These are phyloP conservation scores for Lichtheimia corymbifera DNA, from an alignment of 371 early-diverging fungal species.

Conservation along the genomic window DNA sequence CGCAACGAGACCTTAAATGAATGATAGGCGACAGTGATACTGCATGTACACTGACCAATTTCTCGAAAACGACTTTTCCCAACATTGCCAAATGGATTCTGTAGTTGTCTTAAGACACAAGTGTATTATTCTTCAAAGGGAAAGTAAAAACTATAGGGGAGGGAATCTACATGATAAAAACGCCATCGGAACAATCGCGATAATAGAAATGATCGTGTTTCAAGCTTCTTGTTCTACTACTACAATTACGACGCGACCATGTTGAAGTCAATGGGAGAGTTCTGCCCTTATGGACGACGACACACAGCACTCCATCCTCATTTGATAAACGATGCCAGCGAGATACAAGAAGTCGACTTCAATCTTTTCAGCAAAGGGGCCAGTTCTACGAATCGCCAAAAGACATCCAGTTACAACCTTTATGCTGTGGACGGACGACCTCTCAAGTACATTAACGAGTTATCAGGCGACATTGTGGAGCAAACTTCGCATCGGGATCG, in stretches of 20 bases:
- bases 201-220: too few species aligned
- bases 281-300: constrained; percentile 6
- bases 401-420: constrained; percentile 7
- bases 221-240: too few species aligned
- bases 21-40: too few species aligned
- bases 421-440: constrained; percentile 12
- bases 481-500: neutral
- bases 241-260: neutral
- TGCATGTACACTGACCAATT: too few species aligned
- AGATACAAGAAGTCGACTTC: constrained; percentile 6
- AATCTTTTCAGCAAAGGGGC: constrained; percentile 6
- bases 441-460: neutral
- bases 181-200: too few species aligned
- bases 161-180: too few species aligned
- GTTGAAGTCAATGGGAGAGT: constrained; percentile 9
- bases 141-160: too few species aligned
- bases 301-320: neutral
- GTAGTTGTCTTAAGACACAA: too few species aligned
- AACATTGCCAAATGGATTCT: too few species aligned
- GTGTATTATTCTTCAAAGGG: too few species aligned
- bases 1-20: too few species aligned
- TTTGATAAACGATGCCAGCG: constrained; percentile 2
- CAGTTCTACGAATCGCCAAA: constrained; percentile 1
- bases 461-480: neutral
- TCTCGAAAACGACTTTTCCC: too few species aligned